These are phyloP conservation scores for Theobroma cacao DNA, from an alignment of 345 rosid species.

Conservation along the genomic window DNA sequence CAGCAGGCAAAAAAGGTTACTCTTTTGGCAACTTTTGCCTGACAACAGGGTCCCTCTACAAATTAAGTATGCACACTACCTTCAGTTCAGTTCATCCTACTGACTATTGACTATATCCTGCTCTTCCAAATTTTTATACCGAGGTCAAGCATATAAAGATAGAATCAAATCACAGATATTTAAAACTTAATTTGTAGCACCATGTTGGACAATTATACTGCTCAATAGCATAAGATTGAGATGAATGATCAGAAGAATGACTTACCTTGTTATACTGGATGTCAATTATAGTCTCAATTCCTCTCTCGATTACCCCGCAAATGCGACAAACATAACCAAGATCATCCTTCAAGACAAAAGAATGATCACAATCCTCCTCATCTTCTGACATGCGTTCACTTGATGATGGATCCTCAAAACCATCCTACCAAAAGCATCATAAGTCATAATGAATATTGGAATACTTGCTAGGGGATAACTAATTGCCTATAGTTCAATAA, in stretches of 20 bases:
- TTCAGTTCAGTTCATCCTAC: background rate
- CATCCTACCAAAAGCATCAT: slow-evolving; percentile 45
- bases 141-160: background rate
- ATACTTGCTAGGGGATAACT: background rate
- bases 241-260: background rate
- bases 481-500: background rate
- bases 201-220: background rate
- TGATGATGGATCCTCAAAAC: slow-evolving; percentile 36
- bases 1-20: background rate
- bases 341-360: slow-evolving; percentile 79
- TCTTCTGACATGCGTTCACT: slow-evolving; percentile 45
- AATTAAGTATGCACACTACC: background rate
- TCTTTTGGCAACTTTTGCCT: background rate
- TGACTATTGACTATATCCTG: background rate
- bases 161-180: background rate
- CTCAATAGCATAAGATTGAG: background rate
- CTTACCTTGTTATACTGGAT: slow-evolving; percentile 73
- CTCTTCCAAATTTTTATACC: background rate
- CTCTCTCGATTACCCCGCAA: slow-evolving; percentile 71
- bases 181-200: background rate
- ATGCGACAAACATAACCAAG: slow-evolving; percentile 91
- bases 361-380: slow-evolving; percentile 76
- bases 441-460: slow-evolving; percentile 11
- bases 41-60: background rate
- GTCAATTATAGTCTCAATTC: slow-evolving; percentile 77